Evolutionary conservation across 2,329 filamentous ascomycete genomes (phyloP), one percentile per base, ranked within the genome.

Genomic region (Fusarium equiseti): DNA sequence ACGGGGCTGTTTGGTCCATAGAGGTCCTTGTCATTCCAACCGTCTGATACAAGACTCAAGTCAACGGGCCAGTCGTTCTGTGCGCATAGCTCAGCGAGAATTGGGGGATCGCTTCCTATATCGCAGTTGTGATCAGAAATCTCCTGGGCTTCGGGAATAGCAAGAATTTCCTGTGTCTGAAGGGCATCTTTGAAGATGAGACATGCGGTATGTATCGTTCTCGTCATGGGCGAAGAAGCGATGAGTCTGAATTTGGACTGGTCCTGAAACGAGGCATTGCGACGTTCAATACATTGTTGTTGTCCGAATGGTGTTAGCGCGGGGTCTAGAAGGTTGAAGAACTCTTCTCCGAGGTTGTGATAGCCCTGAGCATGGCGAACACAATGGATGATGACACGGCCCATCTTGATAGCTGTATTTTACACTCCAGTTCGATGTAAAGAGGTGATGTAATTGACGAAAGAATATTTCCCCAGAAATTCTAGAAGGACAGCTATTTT

Each of bases 321-420:
- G 24, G 69, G 69, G n/a, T 72, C 69, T 24, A 24, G 29, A 9
- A 72, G 40, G 22, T 66, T 31, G 3, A 72, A 72, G 50, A 71
- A 71, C 31, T 72, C 69, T 11, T 70, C 66, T 3, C 69, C 69
- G 6, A 72, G 57, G 43, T 72, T 72, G 26, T 72, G 69, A 43
- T 49, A 72, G 16, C 69, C 69, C 9, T 72, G 65, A 10, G 61
- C 69, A 38, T 72, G 69, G 13, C 69, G 50, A 7, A 72, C 53
- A n/a, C 54, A 58, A 38, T 72, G 69, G 10, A 72, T 66, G 13
- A 55, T 55, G 27, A 69, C 48, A 62, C 45, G 69, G 15, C 38
- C 50, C 68, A 71, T 71, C 1, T 44, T 54, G 32, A 13, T 2
- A 50, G 20, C 18, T 35, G 8, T 12, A 2, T 29, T 29, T 12